These are phyloP conservation scores for Podaxis sp. DNA, from an alignment of 768 basidiomycete genomes.

Conservation along the genomic window DNA sequence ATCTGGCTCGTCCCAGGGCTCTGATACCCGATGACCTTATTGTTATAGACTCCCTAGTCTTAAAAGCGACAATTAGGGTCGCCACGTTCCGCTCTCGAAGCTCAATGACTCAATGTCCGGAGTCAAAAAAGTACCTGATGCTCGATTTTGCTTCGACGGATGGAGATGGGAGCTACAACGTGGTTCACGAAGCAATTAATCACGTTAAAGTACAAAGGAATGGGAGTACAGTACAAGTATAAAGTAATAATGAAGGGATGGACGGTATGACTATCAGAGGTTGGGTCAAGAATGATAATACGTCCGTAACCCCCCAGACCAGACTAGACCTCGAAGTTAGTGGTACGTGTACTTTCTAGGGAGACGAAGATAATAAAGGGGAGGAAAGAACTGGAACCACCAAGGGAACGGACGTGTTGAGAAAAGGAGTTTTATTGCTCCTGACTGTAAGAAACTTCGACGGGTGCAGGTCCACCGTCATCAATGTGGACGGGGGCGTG, in stretches of 20 bases:
- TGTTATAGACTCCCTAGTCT: background rate
- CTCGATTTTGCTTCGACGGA: background rate
- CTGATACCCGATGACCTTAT: conserved; percentile 3
- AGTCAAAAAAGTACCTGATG: background rate
- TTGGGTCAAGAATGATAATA: background rate
- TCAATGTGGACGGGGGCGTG: background rate
- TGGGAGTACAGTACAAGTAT: background rate
- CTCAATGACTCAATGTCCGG: background rate
- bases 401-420: no score
- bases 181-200: background rate
- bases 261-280: no score
- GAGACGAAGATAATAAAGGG: background rate
- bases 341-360: background rate
- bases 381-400: background rate
- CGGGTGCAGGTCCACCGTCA: conserved; percentile 6
- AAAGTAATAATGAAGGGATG: background rate
- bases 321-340: background rate
- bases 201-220: background rate
- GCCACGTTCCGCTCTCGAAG: background rate
- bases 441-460: background rate
- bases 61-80: background rate
- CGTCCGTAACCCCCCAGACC: background rate
- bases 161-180: background rate
- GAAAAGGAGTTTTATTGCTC: background rate
- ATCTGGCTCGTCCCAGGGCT: background rate